phyloP scores from a whole-genome alignment of 1,284 basidiomycete genomes.

The Flammula alnicola region DNA sequence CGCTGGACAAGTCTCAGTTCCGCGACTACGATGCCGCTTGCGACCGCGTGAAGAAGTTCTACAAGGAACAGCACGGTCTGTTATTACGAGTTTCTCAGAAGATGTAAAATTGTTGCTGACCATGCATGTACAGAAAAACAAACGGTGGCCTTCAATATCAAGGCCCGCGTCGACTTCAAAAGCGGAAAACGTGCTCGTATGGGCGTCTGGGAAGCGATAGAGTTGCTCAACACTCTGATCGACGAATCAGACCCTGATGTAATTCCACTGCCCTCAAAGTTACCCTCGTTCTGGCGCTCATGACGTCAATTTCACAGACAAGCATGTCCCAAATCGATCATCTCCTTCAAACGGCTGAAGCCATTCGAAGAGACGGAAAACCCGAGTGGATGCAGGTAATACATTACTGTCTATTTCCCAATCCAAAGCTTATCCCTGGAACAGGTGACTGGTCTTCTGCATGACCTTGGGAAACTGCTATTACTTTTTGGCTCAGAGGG shows the following conservation, averaged over 20 bases:
- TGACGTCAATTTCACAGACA: slow-evolving; percentile 51
- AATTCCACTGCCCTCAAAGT: slow-evolving; percentile 31
- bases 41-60: slow-evolving; percentile 87
- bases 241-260: slow-evolving; percentile 91
- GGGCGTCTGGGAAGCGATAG: slow-evolving; percentile 90
- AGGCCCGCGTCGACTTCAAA: slow-evolving; percentile 76
- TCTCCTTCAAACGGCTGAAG: slow-evolving; percentile 90
- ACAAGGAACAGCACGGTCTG: slow-evolving; percentile 85
- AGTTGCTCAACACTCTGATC: slow-evolving; percentile 85
- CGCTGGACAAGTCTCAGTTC: slow-evolving; percentile 81
- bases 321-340: slow-evolving; percentile 88
- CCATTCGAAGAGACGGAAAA: slow-evolving; percentile 87
- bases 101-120: not conserved
- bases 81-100: slow-evolving; percentile 9
- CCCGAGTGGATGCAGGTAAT: slow-evolving; percentile 85
- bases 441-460: slow-evolving; percentile 80
- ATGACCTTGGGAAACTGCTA: slow-evolving; percentile 87
- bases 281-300: slow-evolving; percentile 12
- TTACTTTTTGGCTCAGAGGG: slow-evolving; percentile 84
- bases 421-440: slow-evolving; percentile 25
- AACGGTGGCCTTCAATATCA: slow-evolving; percentile 83
- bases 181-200: slow-evolving; percentile 68
- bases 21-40: slow-evolving; percentile 80
- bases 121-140: slow-evolving; percentile 69
- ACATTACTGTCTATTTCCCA: slow-evolving; percentile 8